Percentiles rank a stretch among this genome's conserved stretches.
phyloP scores from a whole-genome alignment of 129 eudicot species.

The Saussurea involucrata region DNA sequence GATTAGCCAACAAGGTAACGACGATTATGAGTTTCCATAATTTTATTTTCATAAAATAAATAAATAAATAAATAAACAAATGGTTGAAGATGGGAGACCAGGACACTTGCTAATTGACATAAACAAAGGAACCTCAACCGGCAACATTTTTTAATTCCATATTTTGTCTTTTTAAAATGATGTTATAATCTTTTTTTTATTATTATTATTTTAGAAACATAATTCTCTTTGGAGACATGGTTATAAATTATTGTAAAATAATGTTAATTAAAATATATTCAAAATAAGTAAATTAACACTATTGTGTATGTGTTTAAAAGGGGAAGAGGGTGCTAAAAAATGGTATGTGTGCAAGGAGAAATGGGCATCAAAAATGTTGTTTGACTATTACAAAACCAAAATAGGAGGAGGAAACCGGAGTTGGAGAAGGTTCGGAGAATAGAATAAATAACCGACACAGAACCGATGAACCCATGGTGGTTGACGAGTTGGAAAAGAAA shows the following conservation, averaged over 20 bases:
- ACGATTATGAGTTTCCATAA: conserved; percentile 28
- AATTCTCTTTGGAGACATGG: background rate
- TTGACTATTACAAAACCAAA: too few species aligned
- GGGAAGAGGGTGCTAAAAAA: too few species aligned
- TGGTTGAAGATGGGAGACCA: background rate
- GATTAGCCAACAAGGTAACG: conserved; percentile 35
- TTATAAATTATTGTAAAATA: background rate
- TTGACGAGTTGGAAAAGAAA: too few species aligned
- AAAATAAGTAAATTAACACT: too few species aligned
- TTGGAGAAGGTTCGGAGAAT: too few species aligned
- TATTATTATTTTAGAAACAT: background rate
- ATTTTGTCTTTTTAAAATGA: conserved; percentile 32
- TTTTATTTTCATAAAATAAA: background rate
- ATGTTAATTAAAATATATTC: too few species aligned
- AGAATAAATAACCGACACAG: too few species aligned
- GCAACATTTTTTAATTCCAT: conserved; percentile 30
- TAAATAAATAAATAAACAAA: background rate
- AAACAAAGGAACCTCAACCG: conserved; percentile 41
- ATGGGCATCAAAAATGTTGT: too few species aligned
- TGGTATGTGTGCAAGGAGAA: too few species aligned
- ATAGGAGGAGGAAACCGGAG: too few species aligned
- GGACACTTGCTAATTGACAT: conserved; percentile 53
- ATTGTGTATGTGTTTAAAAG: too few species aligned
- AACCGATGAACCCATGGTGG: too few species aligned
- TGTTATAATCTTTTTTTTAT: conserved; percentile 9